Base-by-base conservation (phyloP, 257 asterid species). In the Przewalskia tangutica region DNA sequence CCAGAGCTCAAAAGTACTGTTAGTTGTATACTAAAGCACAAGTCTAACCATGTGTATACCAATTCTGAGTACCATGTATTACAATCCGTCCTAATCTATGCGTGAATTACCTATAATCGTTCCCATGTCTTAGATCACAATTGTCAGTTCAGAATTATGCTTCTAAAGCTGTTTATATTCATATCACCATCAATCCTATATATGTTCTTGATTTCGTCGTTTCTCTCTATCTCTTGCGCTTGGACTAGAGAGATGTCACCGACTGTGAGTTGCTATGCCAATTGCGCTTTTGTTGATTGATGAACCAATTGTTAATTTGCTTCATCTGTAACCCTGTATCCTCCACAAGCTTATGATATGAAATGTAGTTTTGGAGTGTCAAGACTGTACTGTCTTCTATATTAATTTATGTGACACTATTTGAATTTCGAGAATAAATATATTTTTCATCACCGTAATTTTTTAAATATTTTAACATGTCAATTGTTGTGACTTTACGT, bases 301-400 rank as follows among this genome's bases (percentile, higher is more conserved):
- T 95, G 93, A 95, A 95, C 99, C 99, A 95, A 42, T 95, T 95
- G 81, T 95, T 95, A 60, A 95, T 95, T 85, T 95, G 99, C 90
- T 95, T 95, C 85, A 95, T 92, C 85, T 95, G 97, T 89, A 95
- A 55, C 9, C 98, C 99, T 51, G 99, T 95, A 75, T 91, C 93
- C 82, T 94, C 99, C 36, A 95, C 98, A 2, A 95, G 97, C 88
- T 92, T 95, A n/a, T n/a, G n/a, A n/a, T n/a, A n/a, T n/a, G n/a
- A n/a, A n/a, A n/a, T n/a, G n/a, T n/a, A n/a, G n/a, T n/a, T n/a
- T n/a, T n/a, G n/a, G n/a, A n/a, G n/a, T n/a, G n/a, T n/a, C n/a
- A n/a, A n/a, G n/a, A n/a, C n/a, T n/a, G n/a, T n/a, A n/a, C n/a
- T n/a, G n/a, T n/a, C n/a, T n/a, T n/a, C 32, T 27, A 27, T 27